These are phyloP conservation scores for Colletotrichum sp. DNA, from an alignment of 2,329 filamentous ascomycete species.

Conservation along the genomic window DNA sequence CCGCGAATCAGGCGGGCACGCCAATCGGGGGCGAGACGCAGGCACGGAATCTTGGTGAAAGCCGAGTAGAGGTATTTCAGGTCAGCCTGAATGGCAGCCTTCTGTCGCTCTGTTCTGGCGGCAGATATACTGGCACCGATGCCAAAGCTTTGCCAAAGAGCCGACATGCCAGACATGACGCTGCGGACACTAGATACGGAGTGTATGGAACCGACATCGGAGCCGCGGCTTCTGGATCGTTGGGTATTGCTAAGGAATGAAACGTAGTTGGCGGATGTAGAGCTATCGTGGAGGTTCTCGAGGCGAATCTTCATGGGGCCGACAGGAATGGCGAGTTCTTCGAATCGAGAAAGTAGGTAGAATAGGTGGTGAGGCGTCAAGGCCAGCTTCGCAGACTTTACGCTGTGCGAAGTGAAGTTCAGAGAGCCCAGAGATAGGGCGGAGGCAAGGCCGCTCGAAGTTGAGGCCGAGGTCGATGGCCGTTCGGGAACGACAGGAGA, in stretches of 20 bases:
- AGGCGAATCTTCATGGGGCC: slow-evolving; percentile 96
- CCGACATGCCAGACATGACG: slow-evolving; percentile 96
- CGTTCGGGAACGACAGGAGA: slow-evolving; percentile 62
- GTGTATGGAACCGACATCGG: slow-evolving; percentile 89
- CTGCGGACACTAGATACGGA: slow-evolving; percentile 97
- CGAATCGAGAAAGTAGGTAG: slow-evolving; percentile 93
- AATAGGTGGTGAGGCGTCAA: slow-evolving; percentile 96
- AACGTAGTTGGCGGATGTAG: slow-evolving; percentile 88
- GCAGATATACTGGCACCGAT: slow-evolving; percentile 80
- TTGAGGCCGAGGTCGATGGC: slow-evolving; percentile 70
- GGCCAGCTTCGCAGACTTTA: slow-evolving; percentile 90
- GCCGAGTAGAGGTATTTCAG: slow-evolving; percentile 97
- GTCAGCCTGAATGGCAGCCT: slow-evolving; percentile 83
- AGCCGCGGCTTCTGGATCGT: slow-evolving; percentile 77
- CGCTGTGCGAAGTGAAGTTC: slow-evolving; percentile 81
- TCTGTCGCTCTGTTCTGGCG: slow-evolving; percentile 88
- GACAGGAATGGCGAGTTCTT: slow-evolving; percentile 87
- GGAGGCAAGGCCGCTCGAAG: slow-evolving; percentile 77
- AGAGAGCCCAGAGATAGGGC: slow-evolving; percentile 87
- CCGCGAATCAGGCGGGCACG: slow-evolving; percentile 88
- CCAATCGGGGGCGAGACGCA: slow-evolving; percentile 90
- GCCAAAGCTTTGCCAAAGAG: slow-evolving; percentile 88
- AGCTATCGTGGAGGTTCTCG: slow-evolving; percentile 91
- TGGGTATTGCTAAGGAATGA: slow-evolving; percentile 90
- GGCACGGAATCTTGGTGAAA: slow-evolving; percentile 96